Conservation (phyloP, 169 alveolate genomes). For the Theileria orientalis region DNA sequence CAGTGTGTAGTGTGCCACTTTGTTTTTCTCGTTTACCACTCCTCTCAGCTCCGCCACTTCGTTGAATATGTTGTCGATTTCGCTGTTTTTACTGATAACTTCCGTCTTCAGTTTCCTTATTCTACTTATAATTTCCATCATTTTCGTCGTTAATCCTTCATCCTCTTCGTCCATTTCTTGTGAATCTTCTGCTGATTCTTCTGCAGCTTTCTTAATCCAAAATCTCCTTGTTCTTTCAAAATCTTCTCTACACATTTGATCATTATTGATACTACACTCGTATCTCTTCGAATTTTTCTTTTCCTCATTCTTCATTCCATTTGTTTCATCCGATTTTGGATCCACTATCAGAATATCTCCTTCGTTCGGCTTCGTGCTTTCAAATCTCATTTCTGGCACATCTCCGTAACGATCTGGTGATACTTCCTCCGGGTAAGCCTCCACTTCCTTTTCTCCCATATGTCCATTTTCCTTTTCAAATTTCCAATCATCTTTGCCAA, state of each 20-base stretch:
- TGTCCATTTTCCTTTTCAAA: too few species aligned
- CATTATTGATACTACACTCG: too few species aligned
- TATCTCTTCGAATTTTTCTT: too few species aligned
- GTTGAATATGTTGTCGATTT: background rate
- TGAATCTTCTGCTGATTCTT: background rate
- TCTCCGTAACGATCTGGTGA: too few species aligned
- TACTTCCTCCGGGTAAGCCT: too few species aligned
- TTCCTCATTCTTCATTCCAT: background rate
- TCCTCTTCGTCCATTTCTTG: background rate
- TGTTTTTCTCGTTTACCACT: background rate
- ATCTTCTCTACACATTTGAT: background rate
- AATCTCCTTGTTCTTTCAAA: background rate
- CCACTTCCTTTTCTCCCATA: too few species aligned
- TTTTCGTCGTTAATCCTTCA: background rate
- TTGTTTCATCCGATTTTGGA: too few species aligned
- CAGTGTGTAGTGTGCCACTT: background rate
- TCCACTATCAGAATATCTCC: background rate
- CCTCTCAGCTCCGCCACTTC: background rate
- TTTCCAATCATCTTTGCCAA: too few species aligned
- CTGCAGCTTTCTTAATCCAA: background rate
- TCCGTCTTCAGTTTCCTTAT: background rate
- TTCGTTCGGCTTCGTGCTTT: too few species aligned
- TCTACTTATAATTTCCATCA: background rate
- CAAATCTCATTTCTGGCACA: too few species aligned
- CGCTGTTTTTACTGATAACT: background rate